A percentile compares a stretch with the other conserved stretches of the same genome.
Conservation (phyloP, 208 protist species). For the Ichthyophonus hoferi region DNA sequence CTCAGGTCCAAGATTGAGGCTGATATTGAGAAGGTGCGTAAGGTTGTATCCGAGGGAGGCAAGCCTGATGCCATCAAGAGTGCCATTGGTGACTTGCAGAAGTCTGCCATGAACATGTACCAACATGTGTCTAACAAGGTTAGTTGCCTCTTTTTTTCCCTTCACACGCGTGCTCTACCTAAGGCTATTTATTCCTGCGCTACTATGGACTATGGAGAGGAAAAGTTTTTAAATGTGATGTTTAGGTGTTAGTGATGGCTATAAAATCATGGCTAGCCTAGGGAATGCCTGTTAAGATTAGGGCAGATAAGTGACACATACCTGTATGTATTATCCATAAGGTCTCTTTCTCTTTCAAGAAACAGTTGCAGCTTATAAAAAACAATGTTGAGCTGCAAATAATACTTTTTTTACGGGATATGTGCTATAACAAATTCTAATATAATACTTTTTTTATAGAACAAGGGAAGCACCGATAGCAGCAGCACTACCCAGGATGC, state of each 20-base stretch:
- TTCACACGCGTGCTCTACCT: neutral
- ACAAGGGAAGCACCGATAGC: neutral
- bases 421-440: neutral
- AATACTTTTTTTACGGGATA: neutral
- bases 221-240: too few relatives aligned
- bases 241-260: too few relatives aligned
- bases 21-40: conserved; percentile 29
- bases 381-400: neutral
- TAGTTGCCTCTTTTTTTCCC: neutral
- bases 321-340: conserved; percentile 7
- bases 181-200: too few relatives aligned
- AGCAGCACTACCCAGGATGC: neutral
- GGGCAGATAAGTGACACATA: too few relatives aligned
- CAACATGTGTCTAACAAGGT: conserved; percentile 1
- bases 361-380: neutral
- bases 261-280: too few relatives aligned
- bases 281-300: too few relatives aligned
- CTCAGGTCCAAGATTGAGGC: neutral
- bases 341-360: neutral
- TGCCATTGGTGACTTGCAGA: conserved; percentile 24
- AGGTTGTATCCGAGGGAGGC: neutral
- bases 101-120: conserved; percentile 47
- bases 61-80: conserved; percentile 20
- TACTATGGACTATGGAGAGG: too few relatives aligned
- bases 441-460: conserved; percentile 1